Evolutionary conservation across 129 eudicot species (phyloP), one percentile per base, ranked within the genome.

Genomic region (Logfia minima): DNA sequence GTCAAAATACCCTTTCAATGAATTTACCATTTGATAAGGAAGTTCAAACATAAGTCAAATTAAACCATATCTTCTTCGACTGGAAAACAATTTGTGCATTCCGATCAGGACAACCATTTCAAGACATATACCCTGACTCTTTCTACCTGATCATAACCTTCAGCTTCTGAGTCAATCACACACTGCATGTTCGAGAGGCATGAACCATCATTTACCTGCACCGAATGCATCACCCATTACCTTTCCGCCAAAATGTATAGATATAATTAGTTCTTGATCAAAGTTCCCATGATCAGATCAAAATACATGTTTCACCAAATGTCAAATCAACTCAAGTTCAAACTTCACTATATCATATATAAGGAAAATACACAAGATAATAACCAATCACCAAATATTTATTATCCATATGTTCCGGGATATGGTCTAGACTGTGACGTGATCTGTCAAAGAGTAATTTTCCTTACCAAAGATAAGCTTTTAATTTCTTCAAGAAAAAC

Each of bases 131-230:
- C 32, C 48, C 32, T 10, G 61, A 24, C 41, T 64, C 23, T 31
- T 61, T 34, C 64, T 82, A 93, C 98, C 98, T 93, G 93, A 89
- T 91, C 97, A 83, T 93, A 91, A 61, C 98, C 98, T 77, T 93
- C 93, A 72, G 93, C 90, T 61, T 87, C 97, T 8, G 97, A 79
- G 70, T 79, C 83, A 72, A 93, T 75, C 67, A 93, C 98, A 79
- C 98, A 93, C 81, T 93, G 98, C 97, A 93, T 89, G 79, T 93
- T 93, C 1, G 98, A 91, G 48, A 93, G 80, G 74, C 98, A 93
- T 16, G 98, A 93, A 48, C 98, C 98, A 87, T 93, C 97, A 67
- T 91, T 93, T 59, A 93, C 96, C 98, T 93, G 75, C 59, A 56
- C 51, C 28, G 70, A 66, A 74, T 74, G 76, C 71, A 80, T 29